phyloP scores from a whole-genome alignment of 805 yeast species.

The Candida pseudofarinosa region DNA sequence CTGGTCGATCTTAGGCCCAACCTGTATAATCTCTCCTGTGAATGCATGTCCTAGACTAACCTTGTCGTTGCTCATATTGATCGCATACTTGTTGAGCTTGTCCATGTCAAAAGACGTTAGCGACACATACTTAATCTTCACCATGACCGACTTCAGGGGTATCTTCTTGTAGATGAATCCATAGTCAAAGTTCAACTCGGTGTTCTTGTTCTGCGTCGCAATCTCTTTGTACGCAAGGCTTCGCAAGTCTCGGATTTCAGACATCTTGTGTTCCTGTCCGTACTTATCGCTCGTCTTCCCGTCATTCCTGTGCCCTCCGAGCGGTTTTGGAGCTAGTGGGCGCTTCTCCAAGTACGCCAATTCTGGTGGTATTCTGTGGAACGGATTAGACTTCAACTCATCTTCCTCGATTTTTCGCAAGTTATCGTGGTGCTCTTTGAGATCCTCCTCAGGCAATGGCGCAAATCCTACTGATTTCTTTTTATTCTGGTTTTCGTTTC shows the following conservation, averaged over 20 bases:
- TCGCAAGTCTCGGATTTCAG: constrained; percentile 43
- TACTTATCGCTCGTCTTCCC: background rate
- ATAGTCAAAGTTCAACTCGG: constrained; percentile 51
- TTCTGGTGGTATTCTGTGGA: constrained; percentile 40
- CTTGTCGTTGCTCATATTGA: constrained; percentile 50
- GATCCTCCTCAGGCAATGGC: constrained; percentile 31
- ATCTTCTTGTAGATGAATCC: constrained; percentile 48
- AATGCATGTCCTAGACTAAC: constrained; percentile 69
- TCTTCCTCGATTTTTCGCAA: constrained; percentile 24
- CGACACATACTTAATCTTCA: constrained; percentile 56
- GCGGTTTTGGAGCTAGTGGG: constrained; percentile 26
- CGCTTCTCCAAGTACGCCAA: constrained; percentile 31
- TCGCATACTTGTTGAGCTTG: constrained; percentile 51
- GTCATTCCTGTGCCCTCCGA: background rate
- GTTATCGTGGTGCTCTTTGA: constrained; percentile 30
- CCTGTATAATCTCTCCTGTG: constrained; percentile 53
- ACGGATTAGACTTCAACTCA: constrained; percentile 25
- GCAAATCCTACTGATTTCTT: constrained; percentile 39
- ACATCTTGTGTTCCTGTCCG: background rate
- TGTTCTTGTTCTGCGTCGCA: constrained; percentile 38
- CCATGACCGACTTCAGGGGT: constrained; percentile 44
- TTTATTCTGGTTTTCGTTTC: background rate
- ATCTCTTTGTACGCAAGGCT: constrained; percentile 49
- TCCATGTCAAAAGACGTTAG: constrained; percentile 65
- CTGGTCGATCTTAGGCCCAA: constrained; percentile 42